Base-by-base conservation (phyloP, 2,329 filamentous ascomycete species). In the Mycosphaerelloides madeirae region DNA sequence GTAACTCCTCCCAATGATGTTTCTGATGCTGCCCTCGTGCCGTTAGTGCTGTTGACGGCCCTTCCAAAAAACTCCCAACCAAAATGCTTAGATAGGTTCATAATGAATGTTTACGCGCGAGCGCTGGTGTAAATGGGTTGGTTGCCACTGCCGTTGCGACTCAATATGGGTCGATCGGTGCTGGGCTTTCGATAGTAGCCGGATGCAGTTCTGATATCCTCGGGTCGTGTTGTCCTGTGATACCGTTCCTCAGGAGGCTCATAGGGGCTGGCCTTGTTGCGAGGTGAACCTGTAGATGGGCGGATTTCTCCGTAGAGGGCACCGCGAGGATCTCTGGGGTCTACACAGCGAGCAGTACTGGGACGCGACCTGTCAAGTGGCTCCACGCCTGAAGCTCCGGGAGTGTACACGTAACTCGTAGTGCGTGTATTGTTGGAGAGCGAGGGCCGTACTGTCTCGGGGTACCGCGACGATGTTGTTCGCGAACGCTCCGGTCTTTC, bases 181-280 rank as follows among this genome's bases (percentile, higher is more conserved):
- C 44, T 53, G 6, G 32, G 40, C 15, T 50, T 47, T 31, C 22
- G 38, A 36, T 38, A 44, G 31, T 58, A 56, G 6, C 57, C 57
- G 19, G 52, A 56, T 33, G 48, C 47, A n/a, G 52, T 65, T 8
- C 56, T 61, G 31, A 72, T 55, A 38, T 70, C 65, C 18, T 71
- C 67, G 9, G 62, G 60, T 1, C 61, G 61, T 19, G 57, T 54
- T 37, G 58, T 60, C 29, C 48, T 58, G 13, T 45, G 31, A 40
- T 63, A 69, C 1, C 64, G 51, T 11, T 62, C 57, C 12, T 47
- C 50, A n/a, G 56, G 53, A 0, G 64, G 57, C 9, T 54, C 54
- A 44, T 62, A 67, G 37, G 62, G 67, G 7, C 54, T 43, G 67
- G 7, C 54, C 43, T 36, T 62, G 54, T 63, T 63, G 54, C 49